Conservation (phyloP, 768 basidiomycete species). For the Cystofilobasidium macerans region DNA sequence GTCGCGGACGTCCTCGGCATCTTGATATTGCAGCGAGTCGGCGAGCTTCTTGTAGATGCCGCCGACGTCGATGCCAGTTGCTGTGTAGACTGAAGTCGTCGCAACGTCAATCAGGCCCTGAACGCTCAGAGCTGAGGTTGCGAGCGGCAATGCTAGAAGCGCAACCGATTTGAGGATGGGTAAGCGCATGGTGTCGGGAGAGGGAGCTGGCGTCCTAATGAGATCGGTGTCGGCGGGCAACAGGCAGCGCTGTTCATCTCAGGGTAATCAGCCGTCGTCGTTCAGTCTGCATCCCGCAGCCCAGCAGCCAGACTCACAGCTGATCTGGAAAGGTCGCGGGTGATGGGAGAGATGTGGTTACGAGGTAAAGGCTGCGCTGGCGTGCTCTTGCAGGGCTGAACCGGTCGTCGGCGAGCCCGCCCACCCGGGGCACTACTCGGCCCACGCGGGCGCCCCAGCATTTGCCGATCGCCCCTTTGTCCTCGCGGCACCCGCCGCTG, state of each 20-base stretch:
- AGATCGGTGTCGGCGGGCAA: background rate
- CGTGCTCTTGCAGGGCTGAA: background rate
- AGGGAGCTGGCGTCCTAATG: background rate
- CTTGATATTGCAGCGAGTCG: background rate
- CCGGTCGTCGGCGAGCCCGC: no score
- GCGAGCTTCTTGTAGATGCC: background rate
- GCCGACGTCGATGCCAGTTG: conserved; percentile 20
- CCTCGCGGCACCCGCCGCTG: no score
- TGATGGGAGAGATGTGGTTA: background rate
- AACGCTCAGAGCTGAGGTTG: background rate
- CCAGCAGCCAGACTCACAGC: background rate
- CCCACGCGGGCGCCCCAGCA: no score
- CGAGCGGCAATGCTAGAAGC: conserved; percentile 3
- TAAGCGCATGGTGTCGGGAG: background rate
- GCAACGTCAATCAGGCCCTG: background rate
- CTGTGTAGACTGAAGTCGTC: conserved; percentile 9
- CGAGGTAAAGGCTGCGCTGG: background rate
- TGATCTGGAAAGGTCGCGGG: background rate
- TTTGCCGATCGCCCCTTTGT: no score
- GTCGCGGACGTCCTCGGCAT: conserved; percentile 4
- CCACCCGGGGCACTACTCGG: no score
- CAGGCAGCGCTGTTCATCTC: background rate
- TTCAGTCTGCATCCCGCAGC: no score
- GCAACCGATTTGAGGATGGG: background rate
- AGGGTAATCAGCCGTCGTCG: no score